Evolutionary conservation across 2,329 filamentous ascomycete species (phyloP), one percentile per base, ranked within the genome.

Genomic region (Dryadomyces quercivorus): DNA sequence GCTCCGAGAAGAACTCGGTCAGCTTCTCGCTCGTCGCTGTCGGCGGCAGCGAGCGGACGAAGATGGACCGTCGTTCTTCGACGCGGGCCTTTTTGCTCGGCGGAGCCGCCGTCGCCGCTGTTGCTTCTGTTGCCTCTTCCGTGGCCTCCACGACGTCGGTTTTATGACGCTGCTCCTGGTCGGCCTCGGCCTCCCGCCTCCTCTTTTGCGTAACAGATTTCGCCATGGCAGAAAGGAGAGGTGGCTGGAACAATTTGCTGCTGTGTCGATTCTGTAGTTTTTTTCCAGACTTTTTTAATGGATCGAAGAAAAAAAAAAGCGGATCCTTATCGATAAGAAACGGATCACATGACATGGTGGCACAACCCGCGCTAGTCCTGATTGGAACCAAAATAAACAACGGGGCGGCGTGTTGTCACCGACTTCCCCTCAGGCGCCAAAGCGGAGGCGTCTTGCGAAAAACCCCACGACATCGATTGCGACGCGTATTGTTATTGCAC

Each of bases 1-100:
- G 86, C 67, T 96, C 82, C 7, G 93, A 97, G 71, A 98, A 98
- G 69, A 91, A 85, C 56, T 89, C 84, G 56, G 90, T 88, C 59
- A 98, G 76, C 53, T 78, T 78, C 64, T 96, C 90, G 65, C 81
- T 88, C 38, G 91, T 97, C 42, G 85, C 84, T 22, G 77, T 79
- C 21, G 84, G 72, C 20, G 91, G 88, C 50, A 98, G 79, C 51
- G 87, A 91, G 63, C 92, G 88, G 60, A 98, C 85, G 72, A 98
- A 98, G 61, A 98, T 82, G 48, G 92, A 88, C 62, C 82, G 75
- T 59, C 78, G 77, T 56, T 78, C 77, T 57, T 84, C 80, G 55
- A 79, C 74, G 59, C 77, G 72, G 34, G 75, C 69, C 63, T 80
- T 82, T 65, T 85, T 85, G 42, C 69, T 64, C 15, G 72, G 69